A percentile compares a stretch with the other conserved stretches of the same genome.
These are phyloP conservation scores for Metschnikowia arizonensis DNA, from an alignment of 805 yeast species.

Conservation along the genomic window DNA sequence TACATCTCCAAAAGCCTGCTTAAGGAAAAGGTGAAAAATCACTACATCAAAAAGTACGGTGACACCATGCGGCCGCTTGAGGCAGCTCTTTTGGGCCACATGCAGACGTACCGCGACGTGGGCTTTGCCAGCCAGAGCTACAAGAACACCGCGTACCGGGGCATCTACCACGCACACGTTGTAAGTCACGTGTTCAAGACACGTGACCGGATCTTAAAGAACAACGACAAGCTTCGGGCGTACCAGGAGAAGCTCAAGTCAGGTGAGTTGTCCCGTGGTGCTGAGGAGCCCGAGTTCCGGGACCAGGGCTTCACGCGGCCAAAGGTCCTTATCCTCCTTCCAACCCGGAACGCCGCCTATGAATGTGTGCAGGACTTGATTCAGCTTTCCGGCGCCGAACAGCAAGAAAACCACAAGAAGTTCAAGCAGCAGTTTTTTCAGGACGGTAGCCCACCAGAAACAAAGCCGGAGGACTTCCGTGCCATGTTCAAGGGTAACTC, in stretches of 20 bases:
- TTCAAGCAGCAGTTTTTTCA: constrained; percentile 67
- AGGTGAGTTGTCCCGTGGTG: constrained; percentile 32
- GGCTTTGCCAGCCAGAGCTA: constrained; percentile 52
- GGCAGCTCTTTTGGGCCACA: constrained; percentile 51
- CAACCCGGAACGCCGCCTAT: constrained; percentile 77
- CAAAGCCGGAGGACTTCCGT: constrained; percentile 81
- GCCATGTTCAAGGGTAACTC: constrained; percentile 81
- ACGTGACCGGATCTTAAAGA: constrained; percentile 75
- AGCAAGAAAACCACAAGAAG: constrained; percentile 75
- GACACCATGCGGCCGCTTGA: constrained; percentile 37
- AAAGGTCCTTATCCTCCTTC: constrained; percentile 74
- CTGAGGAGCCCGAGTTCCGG: constrained; percentile 56
- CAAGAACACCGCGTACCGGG: constrained; percentile 53
- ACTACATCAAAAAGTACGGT: constrained; percentile 18
- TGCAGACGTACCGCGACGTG: constrained; percentile 72
- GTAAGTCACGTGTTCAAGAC: constrained; percentile 84
- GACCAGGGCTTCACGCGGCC: constrained; percentile 98
- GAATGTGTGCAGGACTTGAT: constrained; percentile 62
- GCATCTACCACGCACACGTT: constrained; percentile 64
- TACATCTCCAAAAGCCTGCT: constrained; percentile 13
- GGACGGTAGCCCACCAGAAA: constrained; percentile 42
- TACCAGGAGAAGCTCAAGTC: constrained; percentile 38
- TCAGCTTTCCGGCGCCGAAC: constrained; percentile 60
- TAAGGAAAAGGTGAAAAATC: constrained; percentile 27
- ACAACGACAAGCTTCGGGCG: constrained; percentile 54